Evolutionary conservation across 805 yeast species (phyloP).

Genomic region (Ogataea trehaloabstinens): DNA sequence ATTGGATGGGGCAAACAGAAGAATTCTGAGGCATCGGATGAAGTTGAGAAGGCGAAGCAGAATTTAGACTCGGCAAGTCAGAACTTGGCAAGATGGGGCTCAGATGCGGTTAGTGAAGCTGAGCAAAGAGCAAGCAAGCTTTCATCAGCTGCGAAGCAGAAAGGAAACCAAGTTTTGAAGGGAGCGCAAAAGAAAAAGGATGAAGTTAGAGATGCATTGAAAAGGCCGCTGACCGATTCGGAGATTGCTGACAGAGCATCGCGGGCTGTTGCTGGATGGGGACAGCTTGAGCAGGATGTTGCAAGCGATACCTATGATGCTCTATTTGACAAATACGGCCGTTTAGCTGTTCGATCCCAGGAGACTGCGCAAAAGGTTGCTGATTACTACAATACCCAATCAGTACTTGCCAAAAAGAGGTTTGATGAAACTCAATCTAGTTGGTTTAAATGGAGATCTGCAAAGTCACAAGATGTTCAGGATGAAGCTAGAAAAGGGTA

Average conservation of each 20-base stretch:
- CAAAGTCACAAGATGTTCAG: constrained; percentile 28
- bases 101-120: constrained; percentile 20
- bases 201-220: constrained; percentile 18
- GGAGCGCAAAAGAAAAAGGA: constrained; percentile 16
- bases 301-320: constrained; percentile 41
- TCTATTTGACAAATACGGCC: constrained; percentile 20
- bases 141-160: constrained; percentile 9
- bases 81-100: constrained; percentile 23
- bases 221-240: constrained; percentile 23
- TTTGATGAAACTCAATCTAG: constrained; percentile 28
- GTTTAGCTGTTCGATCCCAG: constrained; percentile 16
- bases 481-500: constrained; percentile 25
- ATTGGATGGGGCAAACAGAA: constrained; percentile 37
- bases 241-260: constrained; percentile 35
- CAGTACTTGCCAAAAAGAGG: constrained; percentile 23
- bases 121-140: constrained; percentile 11
- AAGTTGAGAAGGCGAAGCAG: constrained; percentile 34
- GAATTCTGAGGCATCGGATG: constrained; percentile 34
- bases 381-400: constrained; percentile 25
- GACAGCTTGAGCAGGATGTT: constrained; percentile 41
- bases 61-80: constrained; percentile 34
- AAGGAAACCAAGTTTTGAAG: constrained; percentile 12
- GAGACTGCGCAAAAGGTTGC: constrained; percentile 23
- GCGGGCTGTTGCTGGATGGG: constrained; percentile 44
- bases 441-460: constrained; percentile 31